Evolutionary conservation across 139 green algal species (phyloP).

Genomic region (Closterium sp.): DNA sequence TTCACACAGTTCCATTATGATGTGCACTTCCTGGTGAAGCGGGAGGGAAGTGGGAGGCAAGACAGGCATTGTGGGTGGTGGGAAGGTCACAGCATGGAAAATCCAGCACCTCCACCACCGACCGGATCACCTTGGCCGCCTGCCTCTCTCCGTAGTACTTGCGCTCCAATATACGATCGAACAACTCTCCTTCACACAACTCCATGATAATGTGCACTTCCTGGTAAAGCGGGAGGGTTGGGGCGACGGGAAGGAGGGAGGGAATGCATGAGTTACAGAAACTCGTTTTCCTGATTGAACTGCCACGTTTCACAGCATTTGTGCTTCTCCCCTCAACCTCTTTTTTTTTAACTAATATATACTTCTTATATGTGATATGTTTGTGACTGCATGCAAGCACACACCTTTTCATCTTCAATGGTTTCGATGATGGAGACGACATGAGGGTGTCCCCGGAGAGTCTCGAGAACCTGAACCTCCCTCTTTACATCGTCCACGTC

Average conservation of each 20-base stretch:
- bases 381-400: background rate
- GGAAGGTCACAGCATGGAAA: no score
- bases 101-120: slow-evolving; percentile 74
- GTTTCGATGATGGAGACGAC: background rate
- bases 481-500: background rate
- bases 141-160: slow-evolving; percentile 70
- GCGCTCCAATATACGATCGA: slow-evolving; percentile 74
- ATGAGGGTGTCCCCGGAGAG: background rate
- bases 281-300: no score
- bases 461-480: background rate
- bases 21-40: slow-evolving; percentile 51
- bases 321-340: no score
- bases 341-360: no score
- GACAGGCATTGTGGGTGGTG: no score
- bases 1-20: slow-evolving; percentile 65
- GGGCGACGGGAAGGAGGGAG: no score
- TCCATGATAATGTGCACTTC: slow-evolving; percentile 40
- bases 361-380: no score
- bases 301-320: no score
- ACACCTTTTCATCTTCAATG: background rate
- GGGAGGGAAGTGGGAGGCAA: background rate
- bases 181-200: slow-evolving; percentile 88
- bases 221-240: no score
- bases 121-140: slow-evolving; percentile 77
- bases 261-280: no score